These are phyloP conservation scores for Wickerhamiella musiphila DNA, from an alignment of 805 yeast species.

Conservation along the genomic window DNA sequence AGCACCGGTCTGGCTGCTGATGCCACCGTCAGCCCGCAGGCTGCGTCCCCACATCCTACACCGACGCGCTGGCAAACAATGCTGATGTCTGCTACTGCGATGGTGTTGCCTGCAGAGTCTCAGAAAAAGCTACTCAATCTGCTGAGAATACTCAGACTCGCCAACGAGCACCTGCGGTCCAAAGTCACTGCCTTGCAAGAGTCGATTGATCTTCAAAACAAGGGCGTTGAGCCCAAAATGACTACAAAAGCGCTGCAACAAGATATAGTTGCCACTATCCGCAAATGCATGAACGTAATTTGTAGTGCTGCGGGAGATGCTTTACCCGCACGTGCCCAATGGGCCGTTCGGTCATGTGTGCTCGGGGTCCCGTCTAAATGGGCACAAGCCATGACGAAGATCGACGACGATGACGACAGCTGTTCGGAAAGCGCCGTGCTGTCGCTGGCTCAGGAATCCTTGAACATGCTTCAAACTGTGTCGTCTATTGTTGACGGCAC, in stretches of 20 bases:
- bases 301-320: constrained; percentile 70
- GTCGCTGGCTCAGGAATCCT: constrained; percentile 71
- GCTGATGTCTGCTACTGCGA: constrained; percentile 21
- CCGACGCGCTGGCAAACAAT: constrained; percentile 16
- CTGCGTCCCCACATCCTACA: neutral
- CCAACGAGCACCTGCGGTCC: constrained; percentile 12
- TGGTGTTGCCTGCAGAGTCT: constrained; percentile 25
- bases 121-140: constrained; percentile 10
- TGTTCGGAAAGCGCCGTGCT: constrained; percentile 56
- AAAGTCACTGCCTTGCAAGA: constrained; percentile 12
- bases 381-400: constrained; percentile 29
- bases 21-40: neutral
- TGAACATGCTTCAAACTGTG: constrained; percentile 71
- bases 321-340: constrained; percentile 59
- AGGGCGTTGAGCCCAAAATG: constrained; percentile 13
- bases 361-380: constrained; percentile 59
- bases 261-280: constrained; percentile 77
- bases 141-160: constrained; percentile 11
- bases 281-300: constrained; percentile 70
- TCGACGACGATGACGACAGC: constrained; percentile 15
- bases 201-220: constrained; percentile 14
- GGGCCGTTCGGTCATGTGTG: constrained; percentile 63
- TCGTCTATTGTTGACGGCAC: constrained; percentile 76
- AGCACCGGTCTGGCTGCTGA: neutral
- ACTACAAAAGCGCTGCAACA: constrained; percentile 34